A percentile compares a stretch with the other conserved stretches of the same genome.
Conservation (phyloP, 164 flowering plant species). For the Vitis rotundifolia region DNA sequence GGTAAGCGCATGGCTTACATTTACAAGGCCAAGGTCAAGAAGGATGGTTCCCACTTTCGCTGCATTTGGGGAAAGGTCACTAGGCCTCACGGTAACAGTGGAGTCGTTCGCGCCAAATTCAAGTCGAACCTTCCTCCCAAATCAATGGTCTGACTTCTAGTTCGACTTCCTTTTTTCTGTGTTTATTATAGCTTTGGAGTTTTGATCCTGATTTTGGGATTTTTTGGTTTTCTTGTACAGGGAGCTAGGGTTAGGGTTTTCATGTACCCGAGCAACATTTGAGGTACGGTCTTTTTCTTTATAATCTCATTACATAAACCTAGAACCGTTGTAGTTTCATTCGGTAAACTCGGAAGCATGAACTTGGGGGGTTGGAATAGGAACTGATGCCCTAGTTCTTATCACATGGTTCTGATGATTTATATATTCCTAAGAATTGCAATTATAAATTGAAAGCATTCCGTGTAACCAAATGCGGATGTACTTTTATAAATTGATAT, state of each 20-base stretch:
- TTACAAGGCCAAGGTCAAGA: constrained; percentile 64
- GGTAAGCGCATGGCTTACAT: constrained; percentile 67
- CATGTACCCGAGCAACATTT: constrained; percentile 87
- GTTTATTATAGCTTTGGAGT: too few species aligned
- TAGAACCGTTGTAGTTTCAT: too few species aligned
- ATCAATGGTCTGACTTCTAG: constrained; percentile 43
- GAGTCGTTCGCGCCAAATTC: constrained; percentile 70
- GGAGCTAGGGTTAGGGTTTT: constrained; percentile 72
- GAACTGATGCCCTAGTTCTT: too few species aligned
- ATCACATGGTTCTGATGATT: too few species aligned
- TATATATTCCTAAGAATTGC: too few species aligned
- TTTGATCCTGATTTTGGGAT: neutral
- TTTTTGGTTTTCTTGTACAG: constrained; percentile 32
- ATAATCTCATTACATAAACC: too few species aligned
- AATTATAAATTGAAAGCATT: too few species aligned
- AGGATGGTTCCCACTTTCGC: constrained; percentile 53
- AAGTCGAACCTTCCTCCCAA: constrained; percentile 65
- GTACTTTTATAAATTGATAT: too few species aligned
- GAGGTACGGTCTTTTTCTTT: constrained; percentile 32
- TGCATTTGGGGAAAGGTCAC: constrained; percentile 72
- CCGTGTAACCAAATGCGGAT: too few species aligned
- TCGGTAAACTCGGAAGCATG: too few species aligned
- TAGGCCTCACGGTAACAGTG: constrained; percentile 72
- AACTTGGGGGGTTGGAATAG: too few species aligned
- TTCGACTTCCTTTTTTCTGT: too few species aligned